phyloP scores from a whole-genome alignment of 1,139 yeast genomes.

The Trichomonascaceae sp. region DNA sequence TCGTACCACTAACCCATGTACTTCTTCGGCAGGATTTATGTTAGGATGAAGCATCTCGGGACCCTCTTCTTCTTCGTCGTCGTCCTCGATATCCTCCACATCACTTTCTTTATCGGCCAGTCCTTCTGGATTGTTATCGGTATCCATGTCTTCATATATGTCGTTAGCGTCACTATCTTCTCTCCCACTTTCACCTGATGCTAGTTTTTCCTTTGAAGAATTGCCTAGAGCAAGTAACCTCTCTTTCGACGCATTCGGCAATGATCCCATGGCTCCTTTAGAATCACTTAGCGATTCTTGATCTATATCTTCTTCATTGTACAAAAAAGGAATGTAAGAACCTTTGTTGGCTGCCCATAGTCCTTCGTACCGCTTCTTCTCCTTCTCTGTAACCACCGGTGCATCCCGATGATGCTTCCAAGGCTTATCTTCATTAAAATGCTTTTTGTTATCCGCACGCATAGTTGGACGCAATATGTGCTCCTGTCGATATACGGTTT shows the following conservation, averaged over 20 bases:
- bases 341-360: slow-evolving; percentile 89
- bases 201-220: neutral
- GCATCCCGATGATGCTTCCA: slow-evolving; percentile 84
- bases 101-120: slow-evolving; percentile 5
- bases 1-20: slow-evolving; percentile 65
- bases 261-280: neutral
- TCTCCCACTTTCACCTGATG: neutral
- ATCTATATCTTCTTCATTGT: slow-evolving; percentile 10
- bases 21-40: slow-evolving; percentile 39
- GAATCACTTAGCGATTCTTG: neutral
- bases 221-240: neutral
- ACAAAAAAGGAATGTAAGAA: slow-evolving; percentile 40
- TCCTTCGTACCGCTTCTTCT: slow-evolving; percentile 84
- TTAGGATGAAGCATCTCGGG: slow-evolving; percentile 8
- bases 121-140: neutral
- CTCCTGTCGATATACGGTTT: neutral
- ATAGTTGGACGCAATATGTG: slow-evolving; percentile 43
- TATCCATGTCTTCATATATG: slow-evolving; percentile 12
- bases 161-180: slow-evolving; percentile 7
- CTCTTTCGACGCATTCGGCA: neutral
- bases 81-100: slow-evolving; percentile 12
- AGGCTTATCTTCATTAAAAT: slow-evolving; percentile 85
- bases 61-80: slow-evolving; percentile 11
- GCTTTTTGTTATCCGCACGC: slow-evolving; percentile 50
- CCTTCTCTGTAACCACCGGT: slow-evolving; percentile 56